phyloP scores from a whole-genome alignment of 2,329 filamentous ascomycete genomes.

The Coccinonectria pachysandricola region DNA sequence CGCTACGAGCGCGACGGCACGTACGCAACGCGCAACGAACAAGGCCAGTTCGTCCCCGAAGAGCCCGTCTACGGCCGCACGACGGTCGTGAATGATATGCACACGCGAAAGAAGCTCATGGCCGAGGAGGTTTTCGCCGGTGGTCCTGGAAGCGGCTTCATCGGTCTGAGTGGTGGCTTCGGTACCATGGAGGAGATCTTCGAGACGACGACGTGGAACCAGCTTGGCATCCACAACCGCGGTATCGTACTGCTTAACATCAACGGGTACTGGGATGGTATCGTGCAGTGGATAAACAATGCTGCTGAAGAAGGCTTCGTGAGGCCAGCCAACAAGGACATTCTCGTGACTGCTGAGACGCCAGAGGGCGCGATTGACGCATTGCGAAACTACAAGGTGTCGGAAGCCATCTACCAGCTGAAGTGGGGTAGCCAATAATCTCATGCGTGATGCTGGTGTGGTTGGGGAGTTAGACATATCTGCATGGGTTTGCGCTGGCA shows the following conservation, averaged over 20 bases:
- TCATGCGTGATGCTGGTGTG: too few species aligned
- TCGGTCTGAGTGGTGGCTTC: constrained; percentile 81
- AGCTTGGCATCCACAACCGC: constrained; percentile 78
- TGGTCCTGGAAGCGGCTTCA: constrained; percentile 76
- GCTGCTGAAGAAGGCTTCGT: constrained; percentile 73
- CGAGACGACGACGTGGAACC: constrained; percentile 88
- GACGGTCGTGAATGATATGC: constrained; percentile 90
- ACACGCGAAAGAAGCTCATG: constrained; percentile 92
- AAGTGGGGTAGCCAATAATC: constrained; percentile 65
- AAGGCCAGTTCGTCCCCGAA: constrained; percentile 50
- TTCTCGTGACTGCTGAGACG: constrained; percentile 66
- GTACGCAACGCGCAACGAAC: constrained; percentile 34
- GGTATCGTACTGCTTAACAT: constrained; percentile 79
- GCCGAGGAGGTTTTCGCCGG: constrained; percentile 74
- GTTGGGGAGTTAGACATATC: too few species aligned
- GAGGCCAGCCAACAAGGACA: constrained; percentile 55
- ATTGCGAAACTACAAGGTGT: constrained; percentile 65
- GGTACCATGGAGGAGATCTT: constrained; percentile 95
- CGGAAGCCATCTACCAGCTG: constrained; percentile 66
- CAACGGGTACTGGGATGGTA: constrained; percentile 82
- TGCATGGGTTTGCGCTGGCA: too few species aligned
- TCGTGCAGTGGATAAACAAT: constrained; percentile 71
- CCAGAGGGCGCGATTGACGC: constrained; percentile 62
- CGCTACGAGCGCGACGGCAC: constrained; percentile 61
- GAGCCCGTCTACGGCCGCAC: constrained; percentile 65